Conservation (phyloP, 495 filamentous ascomycete genomes). For the Acidomyces sp. region DNA sequence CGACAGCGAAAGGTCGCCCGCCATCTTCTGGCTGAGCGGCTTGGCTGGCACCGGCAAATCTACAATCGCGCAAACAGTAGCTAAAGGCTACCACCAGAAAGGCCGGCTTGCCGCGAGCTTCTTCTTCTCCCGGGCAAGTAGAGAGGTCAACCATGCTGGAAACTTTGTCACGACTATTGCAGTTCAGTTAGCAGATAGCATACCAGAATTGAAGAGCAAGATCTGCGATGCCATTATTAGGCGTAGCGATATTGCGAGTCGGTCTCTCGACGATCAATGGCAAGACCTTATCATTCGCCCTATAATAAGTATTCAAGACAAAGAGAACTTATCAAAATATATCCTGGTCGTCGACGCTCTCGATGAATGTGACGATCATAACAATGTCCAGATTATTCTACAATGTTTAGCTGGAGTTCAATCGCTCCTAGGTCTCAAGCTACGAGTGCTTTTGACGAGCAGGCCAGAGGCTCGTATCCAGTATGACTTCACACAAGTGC, state of each 20-base stretch:
- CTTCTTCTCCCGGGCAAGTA: conserved; percentile 23
- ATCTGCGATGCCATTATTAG: not conserved
- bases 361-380: conserved; percentile 25
- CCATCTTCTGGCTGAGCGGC: conserved; percentile 32
- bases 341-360: conserved; percentile 29
- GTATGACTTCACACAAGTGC: conserved; percentile 29
- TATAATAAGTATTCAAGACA: not conserved
- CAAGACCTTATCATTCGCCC: not conserved
- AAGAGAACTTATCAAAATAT: conserved; percentile 7
- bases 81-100: not conserved
- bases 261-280: not conserved
- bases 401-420: conserved; percentile 6
- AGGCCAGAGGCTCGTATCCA: conserved; percentile 26
- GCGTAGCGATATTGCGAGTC: not conserved
- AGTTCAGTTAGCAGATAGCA: not conserved
- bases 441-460: conserved; percentile 29
- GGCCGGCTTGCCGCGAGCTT: conserved; percentile 22
- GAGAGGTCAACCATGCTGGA: conserved; percentile 13
- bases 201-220: not conserved
- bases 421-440: conserved; percentile 10
- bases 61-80: conserved; percentile 23
- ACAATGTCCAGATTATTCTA: conserved; percentile 19
- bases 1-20: conserved; percentile 1
- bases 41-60: conserved; percentile 27
- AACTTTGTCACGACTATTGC: conserved; percentile 23